Conservation (phyloP, 2,329 filamentous ascomycete species). For the Bipolaris zeicola region DNA sequence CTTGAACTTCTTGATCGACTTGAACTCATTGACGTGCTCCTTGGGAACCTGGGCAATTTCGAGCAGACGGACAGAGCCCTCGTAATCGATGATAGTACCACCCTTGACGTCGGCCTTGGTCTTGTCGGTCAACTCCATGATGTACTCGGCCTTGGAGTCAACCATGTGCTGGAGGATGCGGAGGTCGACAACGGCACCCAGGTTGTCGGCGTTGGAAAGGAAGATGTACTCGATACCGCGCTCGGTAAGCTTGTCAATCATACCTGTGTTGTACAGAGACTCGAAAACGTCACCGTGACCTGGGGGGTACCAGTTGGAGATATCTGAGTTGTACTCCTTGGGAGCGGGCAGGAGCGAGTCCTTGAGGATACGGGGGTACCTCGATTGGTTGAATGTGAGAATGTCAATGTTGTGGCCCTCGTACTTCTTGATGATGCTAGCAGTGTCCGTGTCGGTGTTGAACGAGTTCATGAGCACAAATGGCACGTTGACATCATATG, state of each 20-base stretch:
- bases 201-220: slow-evolving; percentile 98
- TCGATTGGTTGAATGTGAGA: slow-evolving; percentile 99
- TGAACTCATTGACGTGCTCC: slow-evolving; percentile 99
- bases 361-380: slow-evolving; percentile 97
- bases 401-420: slow-evolving; percentile 99
- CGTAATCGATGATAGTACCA: slow-evolving; percentile 99
- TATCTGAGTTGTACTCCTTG: slow-evolving; percentile 83
- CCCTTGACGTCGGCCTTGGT: slow-evolving; percentile 99
- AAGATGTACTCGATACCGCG: slow-evolving; percentile 98
- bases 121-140: slow-evolving; percentile 99
- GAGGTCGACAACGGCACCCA: slow-evolving; percentile 96
- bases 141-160: slow-evolving; percentile 95
- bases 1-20: slow-evolving; percentile 99
- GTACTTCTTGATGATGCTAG: slow-evolving; percentile 99
- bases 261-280: slow-evolving; percentile 98
- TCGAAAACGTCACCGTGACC: slow-evolving; percentile 99
- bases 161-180: slow-evolving; percentile 99
- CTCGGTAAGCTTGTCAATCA: slow-evolving; percentile 93
- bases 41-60: slow-evolving; percentile 99
- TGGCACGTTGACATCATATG: slow-evolving; percentile 94
- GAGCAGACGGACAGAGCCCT: slow-evolving; percentile 92
- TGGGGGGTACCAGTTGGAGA: slow-evolving; percentile 97
- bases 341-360: slow-evolving; percentile 96
- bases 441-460: slow-evolving; percentile 98
- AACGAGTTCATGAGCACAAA: slow-evolving; percentile 99